Percentiles rank a stretch among this genome's conserved stretches.
Conservation (phyloP, 495 filamentous ascomycete genomes). For the Venustampulla echinocandica region DNA sequence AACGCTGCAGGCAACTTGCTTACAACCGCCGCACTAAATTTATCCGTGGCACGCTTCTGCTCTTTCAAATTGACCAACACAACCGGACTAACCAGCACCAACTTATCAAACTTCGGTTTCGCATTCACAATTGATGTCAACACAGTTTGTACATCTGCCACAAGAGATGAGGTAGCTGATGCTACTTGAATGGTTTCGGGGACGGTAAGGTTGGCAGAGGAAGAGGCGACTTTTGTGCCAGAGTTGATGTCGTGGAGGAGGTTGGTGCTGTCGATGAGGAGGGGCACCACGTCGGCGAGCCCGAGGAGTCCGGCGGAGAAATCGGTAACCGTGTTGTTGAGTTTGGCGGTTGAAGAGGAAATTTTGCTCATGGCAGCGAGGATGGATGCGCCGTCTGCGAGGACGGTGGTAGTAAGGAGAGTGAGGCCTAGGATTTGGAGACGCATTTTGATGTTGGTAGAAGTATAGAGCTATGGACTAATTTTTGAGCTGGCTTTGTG, state of each 20-base stretch:
- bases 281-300: constrained; percentile 18
- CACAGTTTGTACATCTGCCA: constrained; percentile 20
- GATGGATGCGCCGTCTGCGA: constrained; percentile 25
- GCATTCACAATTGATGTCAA: constrained; percentile 22
- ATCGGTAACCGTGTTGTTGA: constrained; percentile 21
- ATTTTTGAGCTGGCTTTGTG: background rate
- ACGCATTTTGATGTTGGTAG: constrained; percentile 3
- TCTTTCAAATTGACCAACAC: constrained; percentile 27
- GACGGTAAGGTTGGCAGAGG: constrained; percentile 20
- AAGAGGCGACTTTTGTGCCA: constrained; percentile 22
- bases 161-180: constrained; percentile 18
- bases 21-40: constrained; percentile 25
- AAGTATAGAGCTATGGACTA: background rate
- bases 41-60: constrained; percentile 27
- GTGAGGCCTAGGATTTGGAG: constrained; percentile 18
- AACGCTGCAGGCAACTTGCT: constrained; percentile 28
- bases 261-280: constrained; percentile 22
- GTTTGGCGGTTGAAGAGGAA: constrained; percentile 21
- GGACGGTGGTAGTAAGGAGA: constrained; percentile 15
- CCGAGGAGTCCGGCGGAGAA: constrained; percentile 23
- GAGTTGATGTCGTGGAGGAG: constrained; percentile 27
- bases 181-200: constrained; percentile 25
- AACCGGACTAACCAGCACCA: constrained; percentile 24
- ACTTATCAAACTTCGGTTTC: constrained; percentile 29
- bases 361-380: constrained; percentile 23